Percentiles rank a stretch among this genome's conserved stretches.
These are phyloP conservation scores for Boletus bicolor DNA, from an alignment of 768 basidiomycete species.

Conservation along the genomic window DNA sequence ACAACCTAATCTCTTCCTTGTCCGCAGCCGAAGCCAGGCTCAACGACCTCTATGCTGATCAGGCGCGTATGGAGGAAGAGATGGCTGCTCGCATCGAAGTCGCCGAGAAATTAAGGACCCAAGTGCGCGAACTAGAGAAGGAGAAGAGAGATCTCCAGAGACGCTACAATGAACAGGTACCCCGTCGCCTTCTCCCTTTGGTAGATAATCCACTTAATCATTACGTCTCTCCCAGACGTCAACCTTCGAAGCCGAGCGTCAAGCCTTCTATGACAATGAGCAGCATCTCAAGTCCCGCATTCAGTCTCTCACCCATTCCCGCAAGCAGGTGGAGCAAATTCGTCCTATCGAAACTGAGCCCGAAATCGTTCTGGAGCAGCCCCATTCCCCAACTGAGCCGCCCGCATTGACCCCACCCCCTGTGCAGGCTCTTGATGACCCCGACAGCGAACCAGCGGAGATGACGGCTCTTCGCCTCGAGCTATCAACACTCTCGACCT, in stretches of 20 bases:
- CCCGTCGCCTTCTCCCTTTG: slow-evolving; percentile 9
- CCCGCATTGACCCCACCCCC: slow-evolving; percentile 22
- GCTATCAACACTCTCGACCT: slow-evolving; percentile 81
- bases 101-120: slow-evolving; percentile 73
- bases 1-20: slow-evolving; percentile 59
- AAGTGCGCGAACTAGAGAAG: slow-evolving; percentile 83
- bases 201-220: slow-evolving; percentile 13
- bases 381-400: slow-evolving; percentile 24
- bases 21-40: slow-evolving; percentile 68
- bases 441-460: slow-evolving; percentile 77
- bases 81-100: slow-evolving; percentile 80
- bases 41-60: slow-evolving; percentile 77
- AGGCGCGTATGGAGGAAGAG: slow-evolving; percentile 77
- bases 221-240: slow-evolving; percentile 50
- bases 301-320: slow-evolving; percentile 67
- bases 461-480: slow-evolving; percentile 82
- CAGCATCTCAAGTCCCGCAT: slow-evolving; percentile 91
- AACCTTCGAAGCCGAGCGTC: slow-evolving; percentile 89
- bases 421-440: slow-evolving; percentile 55
- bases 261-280: slow-evolving; percentile 90
- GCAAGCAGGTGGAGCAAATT: slow-evolving; percentile 48
- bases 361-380: slow-evolving; percentile 40
- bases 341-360: slow-evolving; percentile 36
- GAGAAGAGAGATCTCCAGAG: slow-evolving; percentile 82
- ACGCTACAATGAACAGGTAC: slow-evolving; percentile 86